Percentiles rank a stretch among this genome's conserved stretches.
These are phyloP conservation scores for Flagelloscypha sp. DNA, from an alignment of 768 basidiomycete genomes.

Conservation along the genomic window DNA sequence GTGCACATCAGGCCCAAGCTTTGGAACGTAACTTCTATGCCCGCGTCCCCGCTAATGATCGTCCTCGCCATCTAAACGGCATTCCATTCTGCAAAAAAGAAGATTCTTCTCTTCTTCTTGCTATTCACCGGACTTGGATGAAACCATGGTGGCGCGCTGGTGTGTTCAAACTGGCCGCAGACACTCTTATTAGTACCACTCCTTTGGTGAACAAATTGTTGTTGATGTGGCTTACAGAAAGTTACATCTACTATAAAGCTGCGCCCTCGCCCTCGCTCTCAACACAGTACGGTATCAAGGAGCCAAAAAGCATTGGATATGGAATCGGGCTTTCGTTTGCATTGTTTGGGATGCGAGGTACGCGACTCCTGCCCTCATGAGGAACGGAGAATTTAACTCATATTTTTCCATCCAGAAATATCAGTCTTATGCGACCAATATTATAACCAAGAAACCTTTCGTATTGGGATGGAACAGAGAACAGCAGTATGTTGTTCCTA, in stretches of 20 bases:
- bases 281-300: conserved; percentile 20
- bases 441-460: no score
- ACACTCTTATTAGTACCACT: conserved; percentile 43
- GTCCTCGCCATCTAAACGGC: conserved; percentile 21
- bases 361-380: conserved; percentile 5
- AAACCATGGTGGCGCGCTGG: conserved; percentile 40
- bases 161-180: conserved; percentile 36
- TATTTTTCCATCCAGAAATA: no score
- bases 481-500: no score
- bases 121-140: conserved; percentile 39
- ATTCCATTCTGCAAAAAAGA: no score
- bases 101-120: conserved; percentile 42
- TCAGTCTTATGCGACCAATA: no score
- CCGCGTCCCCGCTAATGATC: conserved; percentile 41
- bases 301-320: conserved; percentile 46
- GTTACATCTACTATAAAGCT: conserved; percentile 34
- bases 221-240: conserved; percentile 48
- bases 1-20: conserved; percentile 28
- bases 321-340: conserved; percentile 54
- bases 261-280: no score
- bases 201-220: conserved; percentile 55
- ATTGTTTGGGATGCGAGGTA: conserved; percentile 56
- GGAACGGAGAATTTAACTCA: no score
- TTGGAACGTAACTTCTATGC: conserved; percentile 41
- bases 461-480: no score